Percentiles rank a stretch among this genome's conserved stretches.
phyloP scores from a whole-genome alignment of 345 rosid species.

The Linum trigynum region DNA sequence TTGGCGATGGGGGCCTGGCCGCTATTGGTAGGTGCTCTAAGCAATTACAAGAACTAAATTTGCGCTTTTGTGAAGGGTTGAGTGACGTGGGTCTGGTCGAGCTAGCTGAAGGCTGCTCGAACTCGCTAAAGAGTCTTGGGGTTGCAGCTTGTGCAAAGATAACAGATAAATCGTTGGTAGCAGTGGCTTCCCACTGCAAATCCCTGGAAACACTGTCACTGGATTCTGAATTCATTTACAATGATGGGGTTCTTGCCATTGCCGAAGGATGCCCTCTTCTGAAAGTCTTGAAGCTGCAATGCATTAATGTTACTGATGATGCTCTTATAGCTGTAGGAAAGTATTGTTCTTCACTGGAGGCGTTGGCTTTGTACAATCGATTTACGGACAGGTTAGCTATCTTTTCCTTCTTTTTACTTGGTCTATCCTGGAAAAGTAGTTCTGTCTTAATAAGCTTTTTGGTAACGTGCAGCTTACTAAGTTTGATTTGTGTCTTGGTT shows the following conservation, averaged over 20 bases:
- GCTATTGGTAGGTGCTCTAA: conserved; percentile 64
- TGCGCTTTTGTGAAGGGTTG: conserved; percentile 82
- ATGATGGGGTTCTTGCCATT: conserved; percentile 59
- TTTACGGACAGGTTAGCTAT: conserved; percentile 64
- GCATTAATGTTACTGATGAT: conserved; percentile 60
- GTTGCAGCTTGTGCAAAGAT: conserved; percentile 83
- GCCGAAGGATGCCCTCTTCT: conserved; percentile 64
- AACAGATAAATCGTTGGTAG: conserved; percentile 60
- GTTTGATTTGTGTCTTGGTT: not conserved
- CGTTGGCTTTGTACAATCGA: conserved; percentile 55
- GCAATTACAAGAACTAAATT: conserved; percentile 61
- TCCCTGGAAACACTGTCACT: conserved; percentile 52
- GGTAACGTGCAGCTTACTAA: not conserved
- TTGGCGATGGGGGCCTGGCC: conserved; percentile 74
- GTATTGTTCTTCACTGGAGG: conserved; percentile 55
- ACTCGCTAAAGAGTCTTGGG: conserved; percentile 65
- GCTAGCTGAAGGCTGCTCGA: conserved; percentile 51
- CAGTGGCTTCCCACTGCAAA: conserved; percentile 59
- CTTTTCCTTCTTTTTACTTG: not conserved
- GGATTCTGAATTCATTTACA: conserved; percentile 72
- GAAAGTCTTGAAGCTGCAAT: conserved; percentile 69
- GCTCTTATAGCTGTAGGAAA: conserved; percentile 60
- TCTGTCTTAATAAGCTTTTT: not conserved
- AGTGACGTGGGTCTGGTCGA: conserved; percentile 66
- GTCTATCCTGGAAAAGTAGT: not conserved